phyloP scores from a whole-genome alignment of 202 grass and related monocot species.

The Eragrostis tef region DNA sequence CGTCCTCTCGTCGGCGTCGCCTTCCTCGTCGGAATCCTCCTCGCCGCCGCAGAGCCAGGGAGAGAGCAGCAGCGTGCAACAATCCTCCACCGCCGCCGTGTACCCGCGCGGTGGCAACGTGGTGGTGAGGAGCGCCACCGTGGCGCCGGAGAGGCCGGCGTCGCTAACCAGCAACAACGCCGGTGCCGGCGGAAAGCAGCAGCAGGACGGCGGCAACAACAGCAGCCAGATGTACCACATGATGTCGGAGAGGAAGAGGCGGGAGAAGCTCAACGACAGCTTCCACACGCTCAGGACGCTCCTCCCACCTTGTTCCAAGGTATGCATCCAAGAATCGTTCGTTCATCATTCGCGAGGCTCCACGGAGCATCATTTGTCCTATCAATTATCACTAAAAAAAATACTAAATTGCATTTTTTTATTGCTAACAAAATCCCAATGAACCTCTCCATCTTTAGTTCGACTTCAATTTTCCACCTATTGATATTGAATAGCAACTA shows the following conservation, averaged over 20 bases:
- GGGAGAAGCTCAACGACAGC: conserved; percentile 87
- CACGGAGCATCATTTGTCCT: neutral
- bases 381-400: too few species aligned
- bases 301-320: conserved; percentile 79
- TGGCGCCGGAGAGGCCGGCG: conserved; percentile 40
- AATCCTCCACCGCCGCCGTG: neutral
- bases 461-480: neutral
- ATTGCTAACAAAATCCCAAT: too few species aligned
- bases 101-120: neutral
- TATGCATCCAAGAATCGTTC: too few species aligned
- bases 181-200: conserved; percentile 1
- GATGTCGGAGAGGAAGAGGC: conserved; percentile 86
- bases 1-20: conserved; percentile 69
- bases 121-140: conserved; percentile 52
- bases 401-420: too few species aligned
- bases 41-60: conserved; percentile 22
- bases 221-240: conserved; percentile 75
- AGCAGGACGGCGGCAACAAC: conserved; percentile 26
- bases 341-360: too few species aligned
- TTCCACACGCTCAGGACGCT: conserved; percentile 67
- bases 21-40: conserved; percentile 65
- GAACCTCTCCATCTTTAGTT: too few species aligned
- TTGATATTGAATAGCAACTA: neutral
- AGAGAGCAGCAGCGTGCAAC: neutral
- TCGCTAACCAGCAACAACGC: neutral